Evolutionary conservation across 2,329 filamentous ascomycete species (phyloP), one percentile per base, ranked within the genome.

Genomic region (Trichoderma simmonsii): DNA sequence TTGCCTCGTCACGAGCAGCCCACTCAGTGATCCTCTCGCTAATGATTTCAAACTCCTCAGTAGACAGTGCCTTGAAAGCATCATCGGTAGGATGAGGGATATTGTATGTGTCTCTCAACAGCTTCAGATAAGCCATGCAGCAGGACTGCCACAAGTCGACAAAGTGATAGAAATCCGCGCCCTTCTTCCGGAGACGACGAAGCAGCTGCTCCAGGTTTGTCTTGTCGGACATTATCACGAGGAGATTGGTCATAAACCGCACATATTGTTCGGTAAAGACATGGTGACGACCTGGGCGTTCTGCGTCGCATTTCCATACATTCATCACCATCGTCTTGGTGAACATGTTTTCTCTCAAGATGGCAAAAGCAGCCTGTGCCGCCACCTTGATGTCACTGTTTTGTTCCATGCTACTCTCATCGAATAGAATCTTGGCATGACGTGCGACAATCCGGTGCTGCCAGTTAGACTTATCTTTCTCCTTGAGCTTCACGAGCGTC

Each of bases 301-400:
- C 95, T 61, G 93, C 90, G 75, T 97, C 95, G 48, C 95, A 96
- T 76, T 95, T 95, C 95, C 95, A 98, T 4, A 98, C 94, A 78
- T 97, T 95, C 80, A 97, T 91, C 1, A 93, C 91, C 91, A 97
- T 97, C 0, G 94, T 97, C 83, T 97, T 97, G 51, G 95, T 97
- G 75, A 97, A 95, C 88, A 90, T 90, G 73, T 85, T 88, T 72
- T 90, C 88, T 60, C 87, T 83, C 69, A 97, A 91, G 56, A 97
- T 92, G 68, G 89, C 87, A 64, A 94, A 95, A 15, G 97, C 88
- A 70, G 95, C 93, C 77, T 91, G 88, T 76, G 94, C 95, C 26
- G 92, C 91, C 36, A 87, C 88, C 14, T 72, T 72, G 15, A 86
- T 80, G 6, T 75, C 85, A 66, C 85, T 84, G 62, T 74, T 88